Base-by-base conservation (phyloP, 1,284 basidiomycete genomes). In the Cryptococcus sp. region DNA sequence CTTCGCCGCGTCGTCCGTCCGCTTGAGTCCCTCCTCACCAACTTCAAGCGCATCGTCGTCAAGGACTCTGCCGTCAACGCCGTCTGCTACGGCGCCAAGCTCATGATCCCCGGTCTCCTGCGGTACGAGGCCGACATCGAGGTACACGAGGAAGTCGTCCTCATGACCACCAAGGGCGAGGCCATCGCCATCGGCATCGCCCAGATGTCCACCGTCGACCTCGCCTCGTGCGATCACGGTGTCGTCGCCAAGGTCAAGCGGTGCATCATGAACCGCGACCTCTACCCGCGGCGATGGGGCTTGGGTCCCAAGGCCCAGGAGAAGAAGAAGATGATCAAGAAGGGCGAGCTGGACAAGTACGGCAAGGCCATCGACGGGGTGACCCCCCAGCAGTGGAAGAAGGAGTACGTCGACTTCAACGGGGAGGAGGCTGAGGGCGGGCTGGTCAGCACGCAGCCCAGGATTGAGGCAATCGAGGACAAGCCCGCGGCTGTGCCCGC, bases 161-260 rank as follows among this genome's bases (percentile, higher is more conserved):
- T 99, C 63, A 99, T 99, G 94, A 99, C 96, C 54, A 99, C 96
- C 47, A 99, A 99, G 82, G 96, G 94, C 66, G 96, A 99, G 79
- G 96, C 93, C 43, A 97, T 99, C 72, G 96, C 96, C 24, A 85
- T 99, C 47, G 96, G 90, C 60, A 87, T 94, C 66, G 90, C 92
- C n/a, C 91, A 94, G 75, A 98, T 99, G 96, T 91, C 93, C 13
- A 98, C 95, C 11, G 95, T 96, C 60, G 96, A 98, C 77, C 85
- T 99, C 53, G 90, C 93, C 18, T 96, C 94, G 11, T 98, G 94
- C 77, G 95, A 98, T 77, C 96, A 99, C 74, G 96, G 96, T 56
- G 92, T 99, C 56, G 96, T 98, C 40, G 96, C 96, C 46, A 98
- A 98, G 80, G 92, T 99, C 71, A 99, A 99, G 82, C 83, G 96